Conservation (phyloP, 495 filamentous ascomycete genomes). For the Clavariopsis aquatica region DNA sequence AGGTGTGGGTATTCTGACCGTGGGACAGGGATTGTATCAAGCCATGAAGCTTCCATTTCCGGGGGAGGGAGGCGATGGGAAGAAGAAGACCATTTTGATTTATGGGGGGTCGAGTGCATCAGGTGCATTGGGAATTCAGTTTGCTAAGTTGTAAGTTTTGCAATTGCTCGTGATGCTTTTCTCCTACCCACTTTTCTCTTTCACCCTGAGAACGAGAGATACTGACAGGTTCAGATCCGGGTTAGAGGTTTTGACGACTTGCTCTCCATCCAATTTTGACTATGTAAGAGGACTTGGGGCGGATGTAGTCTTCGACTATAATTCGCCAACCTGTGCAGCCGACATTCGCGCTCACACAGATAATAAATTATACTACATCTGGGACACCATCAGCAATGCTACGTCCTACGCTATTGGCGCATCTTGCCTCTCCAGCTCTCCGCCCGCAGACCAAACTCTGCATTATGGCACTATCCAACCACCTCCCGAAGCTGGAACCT, state of each 20-base stretch:
- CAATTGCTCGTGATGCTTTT: neutral
- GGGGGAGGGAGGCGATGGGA: neutral
- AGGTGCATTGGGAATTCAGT: conserved; percentile 58
- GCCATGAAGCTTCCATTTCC: conserved; percentile 45
- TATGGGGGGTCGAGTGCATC: conserved; percentile 53
- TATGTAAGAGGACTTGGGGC: conserved; percentile 56
- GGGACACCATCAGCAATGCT: conserved; percentile 43
- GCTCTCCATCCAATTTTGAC: conserved; percentile 57
- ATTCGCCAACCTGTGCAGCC: conserved; percentile 44
- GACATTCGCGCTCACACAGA: conserved; percentile 47
- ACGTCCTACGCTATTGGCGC: conserved; percentile 37
- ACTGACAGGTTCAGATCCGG: conserved; percentile 41
- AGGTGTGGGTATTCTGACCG: conserved; percentile 55
- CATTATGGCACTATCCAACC: conserved; percentile 24
- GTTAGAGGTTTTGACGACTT: conserved; percentile 54
- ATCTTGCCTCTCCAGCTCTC: conserved; percentile 8
- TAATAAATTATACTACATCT: conserved; percentile 40
- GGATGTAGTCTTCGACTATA: conserved; percentile 57
- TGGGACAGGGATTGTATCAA: conserved; percentile 52
- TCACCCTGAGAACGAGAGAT: neutral
- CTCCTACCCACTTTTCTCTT: neutral
- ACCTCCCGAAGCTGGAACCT: conserved; percentile 27
- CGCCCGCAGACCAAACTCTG: conserved; percentile 11
- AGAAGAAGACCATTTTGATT: conserved; percentile 48
- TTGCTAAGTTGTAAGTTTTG: conserved; percentile 48